Percentiles rank a stretch among this genome's conserved stretches.
phyloP scores from a whole-genome alignment of 2,329 filamentous ascomycete species.

The Sordariomycetes sp. region DNA sequence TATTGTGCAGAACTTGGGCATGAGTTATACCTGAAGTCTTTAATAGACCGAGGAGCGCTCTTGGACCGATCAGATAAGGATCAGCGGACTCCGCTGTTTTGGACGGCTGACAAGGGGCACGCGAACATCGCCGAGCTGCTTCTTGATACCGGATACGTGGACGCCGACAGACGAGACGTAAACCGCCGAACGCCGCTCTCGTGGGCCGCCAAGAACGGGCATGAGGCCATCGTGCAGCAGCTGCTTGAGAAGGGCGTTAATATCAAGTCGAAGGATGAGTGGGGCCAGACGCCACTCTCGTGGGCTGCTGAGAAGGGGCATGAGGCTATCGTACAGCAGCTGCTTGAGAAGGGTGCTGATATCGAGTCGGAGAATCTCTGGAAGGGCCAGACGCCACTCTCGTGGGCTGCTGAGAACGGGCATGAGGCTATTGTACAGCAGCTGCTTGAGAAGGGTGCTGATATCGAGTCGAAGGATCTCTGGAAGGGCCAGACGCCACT shows the following conservation, averaged over 20 bases:
- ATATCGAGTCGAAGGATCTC: not conserved
- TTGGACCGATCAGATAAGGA: not conserved
- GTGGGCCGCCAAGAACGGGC: not conserved
- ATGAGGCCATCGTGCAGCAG: not conserved
- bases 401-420: not conserved
- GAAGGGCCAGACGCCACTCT: not conserved
- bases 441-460: not conserved
- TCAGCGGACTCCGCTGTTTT: not conserved
- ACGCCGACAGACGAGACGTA: not conserved
- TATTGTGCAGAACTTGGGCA: not conserved
- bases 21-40: not conserved
- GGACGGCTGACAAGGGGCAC: not conserved
- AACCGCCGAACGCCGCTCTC: slow-evolving; percentile 1
- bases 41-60: not conserved
- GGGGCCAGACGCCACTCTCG: not conserved
- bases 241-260: not conserved
- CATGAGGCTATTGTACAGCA: not conserved
- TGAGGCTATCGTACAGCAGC: not conserved
- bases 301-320: not conserved
- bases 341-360: not conserved
- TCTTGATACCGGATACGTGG: not conserved
- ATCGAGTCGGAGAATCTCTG: not conserved
- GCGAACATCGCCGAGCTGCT: not conserved
- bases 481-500: not conserved
- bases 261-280: not conserved